Evolutionary conservation across 768 basidiomycete genomes (phyloP).

Genomic region (Mycena alexandri): DNA sequence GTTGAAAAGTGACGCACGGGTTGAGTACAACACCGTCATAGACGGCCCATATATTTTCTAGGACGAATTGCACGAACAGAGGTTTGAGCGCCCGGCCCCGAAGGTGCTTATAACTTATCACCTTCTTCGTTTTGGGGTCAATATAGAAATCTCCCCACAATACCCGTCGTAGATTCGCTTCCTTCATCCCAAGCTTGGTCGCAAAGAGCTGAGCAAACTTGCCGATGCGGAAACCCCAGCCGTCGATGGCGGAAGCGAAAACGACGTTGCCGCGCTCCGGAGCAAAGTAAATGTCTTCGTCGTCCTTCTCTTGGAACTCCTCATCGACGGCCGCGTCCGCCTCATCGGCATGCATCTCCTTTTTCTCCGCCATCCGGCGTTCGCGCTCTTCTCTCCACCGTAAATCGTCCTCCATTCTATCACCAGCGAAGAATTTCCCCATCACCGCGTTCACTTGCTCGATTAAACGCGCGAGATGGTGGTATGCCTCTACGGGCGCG

Average conservation of each 20-base stretch:
- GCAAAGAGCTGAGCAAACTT: constrained; percentile 96
- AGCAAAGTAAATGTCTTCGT: constrained; percentile 97
- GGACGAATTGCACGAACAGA: constrained; percentile 95
- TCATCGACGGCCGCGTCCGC: constrained; percentile 71
- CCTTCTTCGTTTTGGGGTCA: constrained; percentile 94
- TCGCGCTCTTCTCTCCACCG: constrained; percentile 95
- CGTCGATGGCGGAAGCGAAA: constrained; percentile 95
- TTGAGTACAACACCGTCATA: constrained; percentile 92
- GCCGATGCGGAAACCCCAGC: constrained; percentile 96
- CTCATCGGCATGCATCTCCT: constrained; percentile 76
- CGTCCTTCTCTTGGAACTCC: constrained; percentile 93
- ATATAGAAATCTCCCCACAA: constrained; percentile 98
- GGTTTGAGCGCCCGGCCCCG: constrained; percentile 91
- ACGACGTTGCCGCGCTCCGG: constrained; percentile 96
- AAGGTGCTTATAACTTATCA: constrained; percentile 92
- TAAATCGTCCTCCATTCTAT: constrained; percentile 96
- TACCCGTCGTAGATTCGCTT: constrained; percentile 84
- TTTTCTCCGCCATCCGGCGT: constrained; percentile 80
- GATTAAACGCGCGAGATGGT: constrained; percentile 92
- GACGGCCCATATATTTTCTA: constrained; percentile 98
- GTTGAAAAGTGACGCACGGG: constrained; percentile 72
- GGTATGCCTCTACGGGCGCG: constrained; percentile 91
- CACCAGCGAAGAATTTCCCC: constrained; percentile 95
- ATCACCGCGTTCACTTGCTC: constrained; percentile 99
- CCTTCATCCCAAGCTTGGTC: constrained; percentile 90